Evolutionary conservation across 768 basidiomycete genomes (phyloP), one percentile per base, ranked within the genome.

Genomic region (Amyloporia xantha): DNA sequence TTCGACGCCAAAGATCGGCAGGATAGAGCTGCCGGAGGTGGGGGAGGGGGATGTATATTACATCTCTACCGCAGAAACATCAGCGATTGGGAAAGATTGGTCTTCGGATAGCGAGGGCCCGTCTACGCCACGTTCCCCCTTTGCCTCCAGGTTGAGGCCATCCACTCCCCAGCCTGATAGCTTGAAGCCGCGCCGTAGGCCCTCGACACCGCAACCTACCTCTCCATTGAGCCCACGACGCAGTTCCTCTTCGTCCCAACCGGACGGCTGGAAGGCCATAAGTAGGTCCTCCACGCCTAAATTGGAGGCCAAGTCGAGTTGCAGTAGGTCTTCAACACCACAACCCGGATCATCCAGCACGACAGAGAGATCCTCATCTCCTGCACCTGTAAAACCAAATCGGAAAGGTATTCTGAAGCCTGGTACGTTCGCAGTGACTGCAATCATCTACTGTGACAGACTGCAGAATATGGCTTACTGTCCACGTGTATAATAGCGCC

Each of bases 351-450:
- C 26, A 25, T 47, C 37, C 13, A 23, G 24, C 36, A 23, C 23
- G 11, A 26, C 37, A 17, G 36, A 35, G 24, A 12, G 36, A 39
- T 20, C 15, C 17, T 19, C 46, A 11, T 47, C 46, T 2, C 35
- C 46, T n/a, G 35, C 23, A 5, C 40, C 48, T 13, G 43, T 11
- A 15, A 54, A 50, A 33, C 43, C 47, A 10, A 21, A 30, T 20
- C 40, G 35, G 19, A 54, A 54, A 44, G 52, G 52, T n/a, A 54
- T 54, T 25, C 30, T 54, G 44, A 54, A 54, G 47, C 46, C 47
- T 7, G 27, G 52, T 54, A 46, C n/a, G 52, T 54, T 21, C n/a
- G n/a, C 40, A 15, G 6, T 30, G 38, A 41, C 39, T 11, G 49
- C 47, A 38, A 4, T 35, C 21, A 13, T 42, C 25, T 21, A 5